These are phyloP conservation scores for Neurospora sp. DNA, from an alignment of 2,329 filamentous ascomycete species.

Conservation along the genomic window DNA sequence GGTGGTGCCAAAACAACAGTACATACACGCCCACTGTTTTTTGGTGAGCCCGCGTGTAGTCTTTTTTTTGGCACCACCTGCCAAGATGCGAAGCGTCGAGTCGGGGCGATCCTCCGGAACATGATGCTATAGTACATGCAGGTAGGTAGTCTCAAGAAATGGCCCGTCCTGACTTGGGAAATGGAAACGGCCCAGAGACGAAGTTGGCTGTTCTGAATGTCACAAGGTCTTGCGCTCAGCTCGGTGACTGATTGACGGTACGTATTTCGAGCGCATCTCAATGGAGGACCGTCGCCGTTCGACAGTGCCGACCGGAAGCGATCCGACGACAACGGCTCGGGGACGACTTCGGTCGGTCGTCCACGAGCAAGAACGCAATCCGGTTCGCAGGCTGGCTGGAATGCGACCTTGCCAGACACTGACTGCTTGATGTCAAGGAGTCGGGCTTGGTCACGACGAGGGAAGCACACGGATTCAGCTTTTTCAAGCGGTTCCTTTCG, in stretches of 20 bases:
- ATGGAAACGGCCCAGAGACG: background rate
- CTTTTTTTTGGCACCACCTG: too few species aligned
- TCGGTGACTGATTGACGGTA: background rate
- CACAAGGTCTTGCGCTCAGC: background rate
- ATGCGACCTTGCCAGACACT: background rate
- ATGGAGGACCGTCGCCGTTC: background rate
- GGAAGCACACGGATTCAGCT: background rate
- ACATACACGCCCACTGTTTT: too few species aligned
- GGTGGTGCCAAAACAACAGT: too few species aligned
- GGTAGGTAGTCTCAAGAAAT: too few species aligned
- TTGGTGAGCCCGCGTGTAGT: too few species aligned
- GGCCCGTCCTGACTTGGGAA: background rate
- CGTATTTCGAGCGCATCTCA: background rate
- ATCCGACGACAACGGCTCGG: background rate
- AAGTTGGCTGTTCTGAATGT: background rate
- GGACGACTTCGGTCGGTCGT: background rate
- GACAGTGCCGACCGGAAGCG: background rate
- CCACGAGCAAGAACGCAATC: background rate
- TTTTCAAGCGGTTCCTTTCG: background rate
- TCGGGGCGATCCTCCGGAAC: background rate
- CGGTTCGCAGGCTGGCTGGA: background rate
- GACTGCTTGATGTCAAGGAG: background rate
- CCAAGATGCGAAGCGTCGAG: background rate
- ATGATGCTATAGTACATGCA: background rate
- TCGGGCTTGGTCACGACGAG: background rate